Percentiles rank a stretch among this genome's conserved stretches.
Conservation (phyloP, 495 filamentous ascomycete species). For the Physcia stellaris region DNA sequence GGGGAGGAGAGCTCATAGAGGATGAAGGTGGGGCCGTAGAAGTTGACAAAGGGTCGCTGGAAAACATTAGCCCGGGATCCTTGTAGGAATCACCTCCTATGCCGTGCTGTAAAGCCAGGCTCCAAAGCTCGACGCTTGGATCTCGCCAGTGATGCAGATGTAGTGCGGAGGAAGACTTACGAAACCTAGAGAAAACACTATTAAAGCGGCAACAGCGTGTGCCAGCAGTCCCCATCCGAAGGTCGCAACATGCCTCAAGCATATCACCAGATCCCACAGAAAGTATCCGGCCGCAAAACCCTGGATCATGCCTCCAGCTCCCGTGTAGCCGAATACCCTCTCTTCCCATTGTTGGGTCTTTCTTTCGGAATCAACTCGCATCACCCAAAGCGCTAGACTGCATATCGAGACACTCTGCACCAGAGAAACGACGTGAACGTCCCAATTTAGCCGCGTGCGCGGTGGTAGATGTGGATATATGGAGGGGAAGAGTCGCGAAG, state of each 20-base stretch:
- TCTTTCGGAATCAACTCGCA: constrained; percentile 65
- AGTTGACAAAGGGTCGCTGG: constrained; percentile 85
- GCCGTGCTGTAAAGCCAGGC: too few relatives aligned
- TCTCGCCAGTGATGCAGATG: too few relatives aligned
- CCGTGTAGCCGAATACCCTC: constrained; percentile 85
- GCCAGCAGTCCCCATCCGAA: constrained; percentile 85
- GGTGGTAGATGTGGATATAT: constrained; percentile 53
- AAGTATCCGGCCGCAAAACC: constrained; percentile 90
- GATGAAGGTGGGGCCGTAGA: constrained; percentile 78
- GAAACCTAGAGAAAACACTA: constrained; percentile 83
- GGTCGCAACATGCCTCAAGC: constrained; percentile 51
- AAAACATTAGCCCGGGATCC: background rate
- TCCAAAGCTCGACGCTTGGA: too few relatives aligned
- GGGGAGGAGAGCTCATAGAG: constrained; percentile 91
- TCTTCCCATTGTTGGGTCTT: constrained; percentile 53
- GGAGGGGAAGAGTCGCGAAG: constrained; percentile 50
- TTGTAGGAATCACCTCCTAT: too few relatives aligned
- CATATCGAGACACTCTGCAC: constrained; percentile 75
- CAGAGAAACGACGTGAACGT: constrained; percentile 92
- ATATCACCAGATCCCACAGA: constrained; percentile 78
- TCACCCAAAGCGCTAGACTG: constrained; percentile 65
- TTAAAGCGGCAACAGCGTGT: constrained; percentile 73
- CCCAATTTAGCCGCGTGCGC: constrained; percentile 79
- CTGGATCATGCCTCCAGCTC: constrained; percentile 66
- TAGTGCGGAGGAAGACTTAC: constrained; percentile 55